Base-by-base conservation (phyloP, 805 yeast genomes). In the Cephaloascus fragrans region DNA sequence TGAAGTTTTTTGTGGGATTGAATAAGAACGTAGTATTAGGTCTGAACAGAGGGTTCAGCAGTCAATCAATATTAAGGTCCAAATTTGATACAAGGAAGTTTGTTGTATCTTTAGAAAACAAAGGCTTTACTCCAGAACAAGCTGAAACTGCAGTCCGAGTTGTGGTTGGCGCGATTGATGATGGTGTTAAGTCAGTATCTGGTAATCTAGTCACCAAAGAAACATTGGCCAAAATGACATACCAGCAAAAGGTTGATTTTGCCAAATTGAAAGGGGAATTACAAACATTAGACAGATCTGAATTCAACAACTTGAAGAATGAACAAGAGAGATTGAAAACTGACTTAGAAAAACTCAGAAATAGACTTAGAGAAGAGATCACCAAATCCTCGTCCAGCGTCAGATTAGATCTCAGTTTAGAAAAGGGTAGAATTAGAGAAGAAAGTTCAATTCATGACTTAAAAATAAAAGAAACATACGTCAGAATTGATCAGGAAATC, bases 161-260 rank as follows among this genome's bases (percentile, higher is more conserved):
- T 3, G 78, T 93, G 44, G 69, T 81, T 32, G 68, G 72, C 35
- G 87, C 95, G 0, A 73, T 90, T 20, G 79, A 80, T 49, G 93
- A 86, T 45, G 93, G 96, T 3, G 77, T 88, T 23, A 71, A 73
- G 18, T 76, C 82, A 40, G 79, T 87, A 19, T 78, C 89, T 8
- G 69, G 80, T 31, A 83, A 83, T 51, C 62, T 90, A 41, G 95
- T 90, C n/a, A 77, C 88, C 19, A 81, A 87, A 49, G 96, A 88
- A 49, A 78, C 81, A 34, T 70, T 90, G 35, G 78, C 85, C 23
- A 79, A 88, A 47, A 74, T 88, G 53, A 83, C 96, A 3, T 93
- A 93, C 58, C 96, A 90, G 56, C 97, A 93, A 52, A 86, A 90
- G 50, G 97, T 93, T 26, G 97, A 93, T 55, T 90, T 93, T 69